These are phyloP conservation scores for Pyricularia sp. DNA, from an alignment of 2,329 filamentous ascomycete genomes.

Conservation along the genomic window DNA sequence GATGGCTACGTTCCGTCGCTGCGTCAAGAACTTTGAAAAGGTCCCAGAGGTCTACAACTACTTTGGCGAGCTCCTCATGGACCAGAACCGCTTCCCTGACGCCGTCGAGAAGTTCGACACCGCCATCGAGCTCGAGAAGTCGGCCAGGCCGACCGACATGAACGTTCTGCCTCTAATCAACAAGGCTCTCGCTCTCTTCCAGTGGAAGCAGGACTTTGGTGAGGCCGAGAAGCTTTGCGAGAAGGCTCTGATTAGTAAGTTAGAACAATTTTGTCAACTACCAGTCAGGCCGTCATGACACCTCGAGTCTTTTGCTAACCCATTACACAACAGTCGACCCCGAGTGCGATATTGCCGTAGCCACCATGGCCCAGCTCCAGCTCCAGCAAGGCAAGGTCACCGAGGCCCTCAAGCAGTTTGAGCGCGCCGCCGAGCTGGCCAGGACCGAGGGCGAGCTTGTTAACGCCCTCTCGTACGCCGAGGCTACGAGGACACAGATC, in stretches of 20 bases:
- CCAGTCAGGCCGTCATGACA: conserved; percentile 6
- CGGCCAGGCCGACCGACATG: conserved; percentile 87
- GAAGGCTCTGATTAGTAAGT: conserved; percentile 91
- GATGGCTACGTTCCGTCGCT: conserved; percentile 95
- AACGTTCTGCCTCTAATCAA: conserved; percentile 97
- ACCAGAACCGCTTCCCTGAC: conserved; percentile 92
- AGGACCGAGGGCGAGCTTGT: conserved; percentile 93
- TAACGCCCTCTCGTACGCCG: conserved; percentile 92
- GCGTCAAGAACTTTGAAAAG: conserved; percentile 96
- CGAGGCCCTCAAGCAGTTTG: conserved; percentile 92
- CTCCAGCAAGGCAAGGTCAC: conserved; percentile 96
- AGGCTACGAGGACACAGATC: conserved; percentile 91
- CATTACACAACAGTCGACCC: conserved; percentile 63
- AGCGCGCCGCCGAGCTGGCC: conserved; percentile 88
- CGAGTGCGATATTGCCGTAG: conserved; percentile 96
- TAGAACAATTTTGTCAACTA: neutral
- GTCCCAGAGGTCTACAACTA: conserved; percentile 99
- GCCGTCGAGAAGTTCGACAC: conserved; percentile 97
- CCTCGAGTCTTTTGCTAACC: conserved; percentile 22
- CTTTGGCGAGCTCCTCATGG: conserved; percentile 91
- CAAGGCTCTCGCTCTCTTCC: conserved; percentile 93
- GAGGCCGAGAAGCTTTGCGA: conserved; percentile 95
- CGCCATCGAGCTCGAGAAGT: conserved; percentile 97
- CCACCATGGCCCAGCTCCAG: conserved; percentile 95
- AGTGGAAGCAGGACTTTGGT: conserved; percentile 94